A percentile compares a stretch with the other conserved stretches of the same genome.
Evolutionary conservation across 2,329 filamentous ascomycete species (phyloP).

Genomic region (Mycogone perniciosa): DNA sequence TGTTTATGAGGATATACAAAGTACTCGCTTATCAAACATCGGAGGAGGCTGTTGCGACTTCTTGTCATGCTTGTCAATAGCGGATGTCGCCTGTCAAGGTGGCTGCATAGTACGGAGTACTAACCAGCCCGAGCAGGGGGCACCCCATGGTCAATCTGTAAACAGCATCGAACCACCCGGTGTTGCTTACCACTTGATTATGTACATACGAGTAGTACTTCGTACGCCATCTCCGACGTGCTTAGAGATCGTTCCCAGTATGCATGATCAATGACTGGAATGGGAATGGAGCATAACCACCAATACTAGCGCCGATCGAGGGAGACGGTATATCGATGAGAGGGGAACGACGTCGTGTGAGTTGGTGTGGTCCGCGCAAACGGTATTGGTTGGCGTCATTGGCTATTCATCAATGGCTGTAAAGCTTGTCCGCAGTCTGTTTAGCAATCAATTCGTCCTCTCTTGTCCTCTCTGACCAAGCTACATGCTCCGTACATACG

Average conservation of each 20-base stretch:
- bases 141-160: background rate
- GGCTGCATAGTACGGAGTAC: too few species aligned
- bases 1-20: too few species aligned
- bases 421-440: conserved; percentile 9
- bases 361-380: conserved; percentile 8
- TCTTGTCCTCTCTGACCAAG: background rate
- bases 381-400: conserved; percentile 11
- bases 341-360: background rate
- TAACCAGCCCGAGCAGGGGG: too few species aligned
- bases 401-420: conserved; percentile 4
- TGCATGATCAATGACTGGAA: too few species aligned
- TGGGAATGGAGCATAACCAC: background rate
- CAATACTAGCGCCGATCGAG: conserved; percentile 11
- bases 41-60: too few species aligned
- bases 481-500: background rate
- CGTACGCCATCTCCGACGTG: background rate
- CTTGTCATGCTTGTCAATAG: too few species aligned
- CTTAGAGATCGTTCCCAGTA: background rate
- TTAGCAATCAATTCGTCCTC: background rate
- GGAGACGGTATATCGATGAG: conserved; percentile 1
- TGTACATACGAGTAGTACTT: too few species aligned
- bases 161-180: conserved; percentile 6
- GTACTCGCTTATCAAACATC: too few species aligned
- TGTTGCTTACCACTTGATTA: background rate
- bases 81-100: too few species aligned